phyloP scores from a whole-genome alignment of 495 filamentous ascomycete genomes.

The Hypomontagnella submonticulosa region DNA sequence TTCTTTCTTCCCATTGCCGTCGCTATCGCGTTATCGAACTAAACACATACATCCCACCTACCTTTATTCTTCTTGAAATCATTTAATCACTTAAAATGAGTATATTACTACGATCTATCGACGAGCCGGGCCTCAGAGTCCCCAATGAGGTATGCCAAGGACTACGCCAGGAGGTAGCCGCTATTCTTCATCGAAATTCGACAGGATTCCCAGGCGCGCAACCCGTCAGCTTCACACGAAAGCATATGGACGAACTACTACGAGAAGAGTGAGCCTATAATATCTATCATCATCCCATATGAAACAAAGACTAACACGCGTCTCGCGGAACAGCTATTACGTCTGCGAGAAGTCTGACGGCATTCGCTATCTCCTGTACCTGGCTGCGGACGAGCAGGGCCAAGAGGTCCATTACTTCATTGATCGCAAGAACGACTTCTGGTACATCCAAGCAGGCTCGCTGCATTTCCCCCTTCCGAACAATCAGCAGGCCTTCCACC shows the following conservation, averaged over 20 bases:
- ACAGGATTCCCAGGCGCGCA: slow-evolving; percentile 89
- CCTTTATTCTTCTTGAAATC: background rate
- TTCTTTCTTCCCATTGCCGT: background rate
- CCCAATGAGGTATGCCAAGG: slow-evolving; percentile 63
- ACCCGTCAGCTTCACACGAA: slow-evolving; percentile 86
- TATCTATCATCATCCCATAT: too few relatives aligned
- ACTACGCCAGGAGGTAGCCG: slow-evolving; percentile 79
- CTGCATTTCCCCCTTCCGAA: slow-evolving; percentile 83
- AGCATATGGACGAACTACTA: slow-evolving; percentile 81
- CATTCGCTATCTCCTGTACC: slow-evolving; percentile 92
- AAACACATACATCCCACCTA: slow-evolving; percentile 16
- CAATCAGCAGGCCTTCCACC: slow-evolving; percentile 74
- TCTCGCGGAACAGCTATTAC: slow-evolving; percentile 71
- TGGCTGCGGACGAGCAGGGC: slow-evolving; percentile 69
- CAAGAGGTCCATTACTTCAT: slow-evolving; percentile 78
- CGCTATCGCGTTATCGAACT: slow-evolving; percentile 5
- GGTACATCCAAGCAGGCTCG: slow-evolving; percentile 70
- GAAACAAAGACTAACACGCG: slow-evolving; percentile 14
- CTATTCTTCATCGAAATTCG: slow-evolving; percentile 74
- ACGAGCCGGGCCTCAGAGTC: slow-evolving; percentile 73
- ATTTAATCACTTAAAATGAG: slow-evolving; percentile 16
- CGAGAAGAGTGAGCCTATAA: slow-evolving; percentile 69
- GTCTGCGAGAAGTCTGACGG: slow-evolving; percentile 99
- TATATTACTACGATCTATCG: slow-evolving; percentile 54
- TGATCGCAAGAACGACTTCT: slow-evolving; percentile 97